phyloP scores from a whole-genome alignment of 768 basidiomycete genomes.

The Lentinula guzmanii region DNA sequence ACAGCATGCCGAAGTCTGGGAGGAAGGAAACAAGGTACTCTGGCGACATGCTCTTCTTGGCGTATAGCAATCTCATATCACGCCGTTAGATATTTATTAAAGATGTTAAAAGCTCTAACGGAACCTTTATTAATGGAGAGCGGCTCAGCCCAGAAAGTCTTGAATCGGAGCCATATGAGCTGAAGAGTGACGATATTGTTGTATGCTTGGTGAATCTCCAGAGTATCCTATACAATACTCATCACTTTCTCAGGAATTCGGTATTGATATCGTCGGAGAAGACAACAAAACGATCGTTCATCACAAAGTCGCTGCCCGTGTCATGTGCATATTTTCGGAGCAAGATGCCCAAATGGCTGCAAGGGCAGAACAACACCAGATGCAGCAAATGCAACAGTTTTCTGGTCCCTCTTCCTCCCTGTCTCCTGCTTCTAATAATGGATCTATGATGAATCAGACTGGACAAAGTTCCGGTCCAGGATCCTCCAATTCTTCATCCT shows the following conservation, averaged over 20 bases:
- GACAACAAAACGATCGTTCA: constrained; percentile 98
- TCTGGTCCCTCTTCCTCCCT: constrained; percentile 17
- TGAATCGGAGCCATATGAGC: constrained; percentile 89
- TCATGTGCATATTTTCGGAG: constrained; percentile 80
- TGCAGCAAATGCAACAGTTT: constrained; percentile 37
- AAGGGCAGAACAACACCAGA: constrained; percentile 63
- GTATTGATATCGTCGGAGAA: constrained; percentile 97
- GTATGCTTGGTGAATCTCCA: constrained; percentile 43
- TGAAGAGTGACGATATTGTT: constrained; percentile 93
- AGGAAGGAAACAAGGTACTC: constrained; percentile 75
- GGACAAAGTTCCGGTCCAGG: constrained; percentile 15
- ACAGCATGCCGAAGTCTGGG: constrained; percentile 99
- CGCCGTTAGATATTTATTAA: constrained; percentile 86
- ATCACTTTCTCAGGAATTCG: constrained; percentile 71
- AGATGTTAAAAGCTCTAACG: constrained; percentile 97
- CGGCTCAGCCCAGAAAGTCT: constrained; percentile 83
- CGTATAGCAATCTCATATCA: neutral
- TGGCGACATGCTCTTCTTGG: neutral
- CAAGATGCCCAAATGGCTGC: constrained; percentile 78
- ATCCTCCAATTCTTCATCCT: constrained; percentile 19
- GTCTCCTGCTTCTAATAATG: constrained; percentile 7
- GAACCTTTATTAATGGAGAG: constrained; percentile 97
- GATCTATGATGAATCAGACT: constrained; percentile 14
- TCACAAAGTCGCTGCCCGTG: constrained; percentile 96
- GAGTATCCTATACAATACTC: neutral